phyloP scores from a whole-genome alignment of 192 early-diverging fungal species.

The Backusella macrospora region DNA sequence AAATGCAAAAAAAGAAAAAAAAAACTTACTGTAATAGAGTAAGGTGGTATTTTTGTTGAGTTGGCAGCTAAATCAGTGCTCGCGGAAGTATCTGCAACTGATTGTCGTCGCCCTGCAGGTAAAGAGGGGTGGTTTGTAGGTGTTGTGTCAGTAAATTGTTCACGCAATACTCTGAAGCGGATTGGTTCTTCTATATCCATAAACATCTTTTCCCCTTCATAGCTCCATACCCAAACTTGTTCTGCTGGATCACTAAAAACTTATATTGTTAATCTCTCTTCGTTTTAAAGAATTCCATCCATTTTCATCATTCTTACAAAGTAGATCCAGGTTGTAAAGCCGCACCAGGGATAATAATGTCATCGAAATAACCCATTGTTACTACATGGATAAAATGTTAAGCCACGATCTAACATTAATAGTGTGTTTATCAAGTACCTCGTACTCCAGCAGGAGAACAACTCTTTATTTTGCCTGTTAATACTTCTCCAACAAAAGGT shows the following conservation, averaged over 20 bases:
- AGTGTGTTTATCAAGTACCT: conserved; percentile 49
- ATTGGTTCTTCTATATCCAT: conserved; percentile 83
- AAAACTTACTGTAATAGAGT: conserved; percentile 52
- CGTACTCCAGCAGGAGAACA: conserved; percentile 67
- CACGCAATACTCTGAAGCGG: conserved; percentile 74
- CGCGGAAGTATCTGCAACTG: conserved; percentile 39
- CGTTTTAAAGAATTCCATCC: not conserved
- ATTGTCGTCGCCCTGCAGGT: conserved; percentile 40
- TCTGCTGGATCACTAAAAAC: conserved; percentile 58
- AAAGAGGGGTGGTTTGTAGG: conserved; percentile 54
- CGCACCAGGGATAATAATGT: conserved; percentile 76
- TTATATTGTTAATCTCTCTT: not conserved
- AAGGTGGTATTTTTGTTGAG: conserved; percentile 56
- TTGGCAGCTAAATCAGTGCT: conserved; percentile 48
- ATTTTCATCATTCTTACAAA: conserved; percentile 54
- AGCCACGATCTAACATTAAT: not conserved
- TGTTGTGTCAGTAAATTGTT: conserved; percentile 76
- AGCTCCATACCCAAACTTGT: conserved; percentile 88
- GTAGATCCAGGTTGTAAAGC: conserved; percentile 64
- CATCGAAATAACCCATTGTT: conserved; percentile 89
- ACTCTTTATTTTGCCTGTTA: conserved; percentile 79
- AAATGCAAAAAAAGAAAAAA: too few species aligned
- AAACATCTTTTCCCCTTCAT: conserved; percentile 74
- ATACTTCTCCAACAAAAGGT: conserved; percentile 87
- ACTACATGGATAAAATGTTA: conserved; percentile 48